Base-by-base conservation (phyloP, 2,329 filamentous ascomycete species). In the Fusarium longipes region DNA sequence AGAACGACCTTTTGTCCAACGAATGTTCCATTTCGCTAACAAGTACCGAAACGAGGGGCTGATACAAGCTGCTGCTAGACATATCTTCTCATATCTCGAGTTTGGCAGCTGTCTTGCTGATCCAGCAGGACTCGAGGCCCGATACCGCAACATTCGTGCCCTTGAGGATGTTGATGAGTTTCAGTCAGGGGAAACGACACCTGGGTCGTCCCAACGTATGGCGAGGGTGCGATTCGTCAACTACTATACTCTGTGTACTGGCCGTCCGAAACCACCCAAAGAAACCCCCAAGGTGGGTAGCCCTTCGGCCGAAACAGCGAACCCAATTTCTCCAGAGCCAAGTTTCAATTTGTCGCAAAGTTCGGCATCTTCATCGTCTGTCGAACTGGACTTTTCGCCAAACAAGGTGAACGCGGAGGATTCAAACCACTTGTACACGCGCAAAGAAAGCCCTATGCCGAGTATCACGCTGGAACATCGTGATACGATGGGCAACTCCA, bases 221-320 rank as follows among this genome's bases (percentile, higher is more conserved):
- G 80, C 82, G 4, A 83, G 90, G 51, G 86, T 96, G 12, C 86
- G 93, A 17, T 97, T 97, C 72, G 84, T 93, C 57, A 97, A 97
- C 75, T 97, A 97, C 76, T 97, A 95, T 75, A 97, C 93, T 2
- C 86, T 91, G n/a, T 93, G 91, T 68, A 90, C 91, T 11, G 93
- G 93, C 5, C 84, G 87, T 59, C 84, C 85, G 3, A 93, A 91
- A 70, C 53, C 67, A 6, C 69, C 73, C 18, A 73, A 74, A 30
- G 7, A 51, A 8, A 57, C 50, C 3, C 67, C 73, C 15, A 72
- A 73, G 27, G 14, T 63, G 7, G 47, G 53, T 1, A 54, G 61
- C 8, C 57, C 54, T 9, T 38, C 61, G 4, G 29, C 49, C 5
- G 59, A 49, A 22, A 40, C 38, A 8, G 64, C 64, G 11, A 20